These are phyloP conservation scores for Serendipita sp. DNA, from an alignment of 1,284 basidiomycete genomes.

Conservation along the genomic window DNA sequence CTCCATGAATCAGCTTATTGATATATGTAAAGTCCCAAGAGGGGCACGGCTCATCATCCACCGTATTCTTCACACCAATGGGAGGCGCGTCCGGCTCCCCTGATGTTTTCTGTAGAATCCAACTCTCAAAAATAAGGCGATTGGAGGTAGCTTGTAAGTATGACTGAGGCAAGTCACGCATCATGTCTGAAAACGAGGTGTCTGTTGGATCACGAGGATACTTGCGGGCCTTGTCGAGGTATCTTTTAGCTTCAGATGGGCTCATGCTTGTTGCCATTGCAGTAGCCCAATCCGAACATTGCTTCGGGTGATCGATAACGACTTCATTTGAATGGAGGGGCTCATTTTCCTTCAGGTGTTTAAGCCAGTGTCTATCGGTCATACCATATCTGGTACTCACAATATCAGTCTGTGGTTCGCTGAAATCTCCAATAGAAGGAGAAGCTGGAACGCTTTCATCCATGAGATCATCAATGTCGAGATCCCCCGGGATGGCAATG, in stretches of 20 bases:
- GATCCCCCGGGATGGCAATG: too few species aligned
- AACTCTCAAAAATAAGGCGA: slow-evolving; percentile 37
- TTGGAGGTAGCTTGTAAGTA: slow-evolving; percentile 10
- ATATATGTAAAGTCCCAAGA: slow-evolving; percentile 67
- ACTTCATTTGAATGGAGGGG: not conserved
- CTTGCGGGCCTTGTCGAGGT: not conserved
- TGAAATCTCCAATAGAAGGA: too few species aligned
- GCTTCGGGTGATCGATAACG: not conserved
- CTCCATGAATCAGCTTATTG: slow-evolving; percentile 57
- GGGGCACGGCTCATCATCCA: slow-evolving; percentile 52
- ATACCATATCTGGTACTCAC: too few species aligned
- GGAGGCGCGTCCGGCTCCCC: slow-evolving; percentile 47
- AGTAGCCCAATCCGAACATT: not conserved
- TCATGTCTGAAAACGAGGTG: not conserved
- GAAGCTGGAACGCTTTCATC: too few species aligned
- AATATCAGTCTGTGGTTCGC: too few species aligned
- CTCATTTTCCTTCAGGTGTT: too few species aligned
- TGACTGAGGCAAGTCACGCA: not conserved
- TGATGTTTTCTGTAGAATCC: slow-evolving; percentile 39
- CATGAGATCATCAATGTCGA: too few species aligned
- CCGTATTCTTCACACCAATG: slow-evolving; percentile 48
- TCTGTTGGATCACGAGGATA: not conserved
- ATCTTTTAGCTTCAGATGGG: not conserved
- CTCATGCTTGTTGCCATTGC: slow-evolving; percentile 1
- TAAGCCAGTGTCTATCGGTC: too few species aligned